Evolutionary conservation across 2,329 filamentous ascomycete genomes (phyloP).

Genomic region (Clonostachys byssicola): DNA sequence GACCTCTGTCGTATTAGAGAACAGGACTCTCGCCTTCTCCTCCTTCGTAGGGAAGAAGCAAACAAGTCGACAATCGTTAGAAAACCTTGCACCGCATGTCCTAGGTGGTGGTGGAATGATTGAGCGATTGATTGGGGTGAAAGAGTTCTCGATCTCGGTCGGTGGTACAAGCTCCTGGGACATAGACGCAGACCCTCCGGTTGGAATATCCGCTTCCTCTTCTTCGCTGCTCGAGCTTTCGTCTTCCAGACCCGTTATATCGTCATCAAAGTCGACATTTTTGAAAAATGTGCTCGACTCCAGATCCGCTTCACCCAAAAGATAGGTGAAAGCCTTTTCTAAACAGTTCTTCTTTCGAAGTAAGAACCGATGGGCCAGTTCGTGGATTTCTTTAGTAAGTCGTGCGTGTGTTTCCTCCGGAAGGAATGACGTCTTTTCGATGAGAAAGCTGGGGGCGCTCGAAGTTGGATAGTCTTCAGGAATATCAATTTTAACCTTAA

Average conservation of each 20-base stretch:
- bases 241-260: constrained; percentile 51
- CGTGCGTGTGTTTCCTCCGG: constrained; percentile 45
- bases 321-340: constrained; percentile 57
- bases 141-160: constrained; percentile 46
- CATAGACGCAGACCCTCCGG: constrained; percentile 52
- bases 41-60: constrained; percentile 70
- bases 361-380: constrained; percentile 51
- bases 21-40: constrained; percentile 47
- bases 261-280: constrained; percentile 52
- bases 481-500: constrained; percentile 58
- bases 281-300: constrained; percentile 58
- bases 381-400: constrained; percentile 50
- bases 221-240: constrained; percentile 89
- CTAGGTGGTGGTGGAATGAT: constrained; percentile 53
- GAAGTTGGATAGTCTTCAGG: constrained; percentile 54
- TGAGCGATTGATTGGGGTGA: constrained; percentile 45
- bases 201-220: constrained; percentile 58
- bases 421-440: constrained; percentile 62
- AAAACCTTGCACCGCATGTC: constrained; percentile 57
- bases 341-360: constrained; percentile 57
- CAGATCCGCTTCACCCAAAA: constrained; percentile 59
- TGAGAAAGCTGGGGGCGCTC: constrained; percentile 52
- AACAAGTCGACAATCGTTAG: constrained; percentile 56
- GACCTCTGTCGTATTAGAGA: constrained; percentile 40
- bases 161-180: constrained; percentile 57